Evolutionary conservation across 2,329 filamentous ascomycete genomes (phyloP), one percentile per base, ranked within the genome.

Genomic region (Drechslerella dactyloides): DNA sequence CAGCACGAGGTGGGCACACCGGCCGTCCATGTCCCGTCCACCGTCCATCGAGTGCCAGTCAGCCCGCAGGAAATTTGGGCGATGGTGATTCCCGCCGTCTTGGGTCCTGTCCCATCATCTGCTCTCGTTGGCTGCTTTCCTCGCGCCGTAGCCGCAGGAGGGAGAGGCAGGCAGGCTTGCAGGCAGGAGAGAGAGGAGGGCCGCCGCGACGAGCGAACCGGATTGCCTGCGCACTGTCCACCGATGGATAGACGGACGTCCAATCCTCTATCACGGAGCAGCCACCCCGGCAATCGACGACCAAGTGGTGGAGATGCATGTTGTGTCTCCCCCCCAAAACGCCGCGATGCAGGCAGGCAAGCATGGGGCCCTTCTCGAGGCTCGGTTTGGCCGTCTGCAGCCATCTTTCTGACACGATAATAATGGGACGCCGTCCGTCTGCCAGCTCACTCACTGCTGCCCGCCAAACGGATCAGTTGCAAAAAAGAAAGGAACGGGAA

Each of bases 161-260:
- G 57, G 52, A 54, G 46, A 62, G 48, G 48, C 51, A 46, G 13
- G 53, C n/a, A n/a, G n/a, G n/a, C n/a, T n/a, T n/a, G n/a, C n/a
- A n/a, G n/a, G n/a, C n/a, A n/a, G n/a, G n/a, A n/a, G n/a, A n/a
- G n/a, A n/a, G n/a, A n/a, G n/a, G n/a, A n/a, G n/a, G n/a, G n/a
- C n/a, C n/a, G n/a, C n/a, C n/a, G n/a, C n/a, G 50, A 23, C 57
- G 65, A 58, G 65, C 60, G 55, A 63, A 58, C 52, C 58, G 51
- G 57, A 58, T 63, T 44, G 57, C 62, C 52, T 52, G 56, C 62
- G 57, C 46, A 54, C 65, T 63, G 65, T 69, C 58, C 65, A 63
- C 52, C 52, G 65, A 63, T 63, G 62, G 65, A 58, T 58, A 58
- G 27, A 33, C 27, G 27, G 27, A 33, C 8, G 27, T 33, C 27